phyloP scores from a whole-genome alignment of 371 early-diverging fungal genomes.

The Zopfochytrium polystomum region DNA sequence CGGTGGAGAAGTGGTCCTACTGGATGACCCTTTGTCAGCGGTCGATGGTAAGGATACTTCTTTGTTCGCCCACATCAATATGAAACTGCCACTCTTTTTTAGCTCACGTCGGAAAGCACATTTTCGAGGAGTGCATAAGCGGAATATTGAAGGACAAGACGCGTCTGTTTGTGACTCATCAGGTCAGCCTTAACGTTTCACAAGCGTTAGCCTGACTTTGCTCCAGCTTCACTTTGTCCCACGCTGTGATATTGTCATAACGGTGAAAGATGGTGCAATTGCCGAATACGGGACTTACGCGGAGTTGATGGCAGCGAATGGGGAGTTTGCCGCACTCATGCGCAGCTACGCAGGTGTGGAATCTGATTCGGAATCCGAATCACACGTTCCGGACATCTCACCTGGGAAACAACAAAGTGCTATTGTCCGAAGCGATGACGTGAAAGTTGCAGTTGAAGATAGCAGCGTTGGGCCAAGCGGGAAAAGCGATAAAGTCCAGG shows the following conservation, averaged over 20 bases:
- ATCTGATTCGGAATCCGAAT: slow-evolving; percentile 8
- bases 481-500: slow-evolving; percentile 1
- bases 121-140: slow-evolving; percentile 35
- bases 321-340: slow-evolving; percentile 52
- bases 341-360: slow-evolving; percentile 46
- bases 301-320: slow-evolving; percentile 63
- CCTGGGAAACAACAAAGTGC: too few relatives aligned
- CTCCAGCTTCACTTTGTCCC: slow-evolving; percentile 71
- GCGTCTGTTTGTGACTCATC: slow-evolving; percentile 33
- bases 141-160: slow-evolving; percentile 21
- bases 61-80: slow-evolving; percentile 2
- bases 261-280: slow-evolving; percentile 73
- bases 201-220: too few relatives aligned
- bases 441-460: slow-evolving; percentile 1
- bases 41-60: too few relatives aligned
- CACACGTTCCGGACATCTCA: neutral
- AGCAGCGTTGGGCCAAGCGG: neutral
- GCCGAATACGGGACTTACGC: slow-evolving; percentile 68
- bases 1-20: slow-evolving; percentile 57
- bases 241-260: slow-evolving; percentile 66
- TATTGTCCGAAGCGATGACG: too few relatives aligned
- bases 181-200: slow-evolving; percentile 14
- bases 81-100: neutral
- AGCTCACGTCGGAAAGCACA: slow-evolving; percentile 55
- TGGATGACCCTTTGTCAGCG: slow-evolving; percentile 75